A percentile compares a stretch with the other conserved stretches of the same genome.
Evolutionary conservation across 805 yeast species (phyloP).

Genomic region (Pichia sporocuriosa): DNA sequence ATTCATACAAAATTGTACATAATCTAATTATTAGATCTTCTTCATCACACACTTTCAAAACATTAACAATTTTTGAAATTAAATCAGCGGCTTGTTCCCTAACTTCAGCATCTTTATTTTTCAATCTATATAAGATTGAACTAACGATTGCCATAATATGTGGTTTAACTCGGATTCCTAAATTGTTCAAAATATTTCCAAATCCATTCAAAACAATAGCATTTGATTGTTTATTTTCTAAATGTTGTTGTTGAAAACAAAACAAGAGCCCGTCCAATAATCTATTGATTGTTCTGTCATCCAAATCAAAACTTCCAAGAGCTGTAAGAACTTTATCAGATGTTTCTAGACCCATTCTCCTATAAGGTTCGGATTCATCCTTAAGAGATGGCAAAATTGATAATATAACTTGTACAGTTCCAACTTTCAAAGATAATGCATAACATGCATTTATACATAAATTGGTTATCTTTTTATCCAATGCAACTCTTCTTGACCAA

Average conservation of each 20-base stretch:
- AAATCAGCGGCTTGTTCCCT: constrained; percentile 84
- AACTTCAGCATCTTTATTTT: constrained; percentile 61
- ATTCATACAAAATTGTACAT: constrained; percentile 75
- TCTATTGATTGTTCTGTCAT: constrained; percentile 50
- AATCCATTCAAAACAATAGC: constrained; percentile 51
- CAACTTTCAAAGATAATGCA: constrained; percentile 59
- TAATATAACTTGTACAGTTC: constrained; percentile 54
- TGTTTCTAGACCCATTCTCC: constrained; percentile 74
- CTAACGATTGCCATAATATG: constrained; percentile 68
- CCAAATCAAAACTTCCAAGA: constrained; percentile 53
- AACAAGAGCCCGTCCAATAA: constrained; percentile 74
- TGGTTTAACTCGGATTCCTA: constrained; percentile 61
- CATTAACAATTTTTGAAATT: constrained; percentile 58
- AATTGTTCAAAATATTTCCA: constrained; percentile 52
- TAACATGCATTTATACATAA: constrained; percentile 69
- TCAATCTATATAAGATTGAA: constrained; percentile 63
- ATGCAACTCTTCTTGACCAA: constrained; percentile 79
- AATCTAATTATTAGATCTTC: constrained; percentile 57
- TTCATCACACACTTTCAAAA: constrained; percentile 58
- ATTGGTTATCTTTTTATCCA: constrained; percentile 50
- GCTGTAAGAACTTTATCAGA: constrained; percentile 46
- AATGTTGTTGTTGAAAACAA: constrained; percentile 74
- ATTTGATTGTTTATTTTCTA: constrained; percentile 34
- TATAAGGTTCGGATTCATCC: constrained; percentile 75
- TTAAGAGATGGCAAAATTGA: constrained; percentile 52